A percentile compares a stretch with the other conserved stretches of the same genome.
phyloP scores from a whole-genome alignment of 1,139 yeast genomes.

The Saccharomyces hybrid region DNA sequence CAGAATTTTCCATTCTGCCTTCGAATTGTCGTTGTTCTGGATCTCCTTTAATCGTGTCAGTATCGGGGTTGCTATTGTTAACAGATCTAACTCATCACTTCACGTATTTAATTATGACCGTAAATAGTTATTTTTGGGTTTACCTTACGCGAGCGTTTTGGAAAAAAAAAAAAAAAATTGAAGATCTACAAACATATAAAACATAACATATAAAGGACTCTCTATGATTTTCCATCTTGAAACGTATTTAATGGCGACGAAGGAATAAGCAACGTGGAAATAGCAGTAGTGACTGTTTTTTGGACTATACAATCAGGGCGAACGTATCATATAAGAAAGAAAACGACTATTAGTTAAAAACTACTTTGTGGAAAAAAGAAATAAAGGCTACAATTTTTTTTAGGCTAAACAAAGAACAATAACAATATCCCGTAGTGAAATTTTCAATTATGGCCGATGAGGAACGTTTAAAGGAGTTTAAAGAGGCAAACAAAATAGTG shows the following conservation, averaged over 20 bases:
- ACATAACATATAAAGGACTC: neutral
- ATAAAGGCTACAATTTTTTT: neutral
- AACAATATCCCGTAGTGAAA: neutral
- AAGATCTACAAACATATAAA: neutral
- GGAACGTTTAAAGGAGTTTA: slow-evolving; percentile 30
- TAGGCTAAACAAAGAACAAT: neutral
- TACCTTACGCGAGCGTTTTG: neutral
- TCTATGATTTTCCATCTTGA: neutral
- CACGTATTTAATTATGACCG: neutral
- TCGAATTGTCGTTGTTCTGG: neutral
- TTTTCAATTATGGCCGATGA: slow-evolving; percentile 26
- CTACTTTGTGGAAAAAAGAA: neutral
- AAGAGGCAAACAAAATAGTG: slow-evolving; percentile 31
- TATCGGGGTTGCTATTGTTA: neutral
- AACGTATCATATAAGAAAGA: neutral
- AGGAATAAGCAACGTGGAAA: neutral
- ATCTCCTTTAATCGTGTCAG: neutral
- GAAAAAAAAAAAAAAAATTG: neutral
- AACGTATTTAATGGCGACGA: neutral
- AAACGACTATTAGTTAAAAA: neutral
- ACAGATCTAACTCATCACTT: neutral
- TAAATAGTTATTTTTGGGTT: neutral
- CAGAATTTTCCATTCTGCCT: neutral
- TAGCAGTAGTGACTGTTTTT: neutral
- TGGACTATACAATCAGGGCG: neutral